phyloP scores from a whole-genome alignment of 306 rosid genomes.

The Datisca glomerata region DNA sequence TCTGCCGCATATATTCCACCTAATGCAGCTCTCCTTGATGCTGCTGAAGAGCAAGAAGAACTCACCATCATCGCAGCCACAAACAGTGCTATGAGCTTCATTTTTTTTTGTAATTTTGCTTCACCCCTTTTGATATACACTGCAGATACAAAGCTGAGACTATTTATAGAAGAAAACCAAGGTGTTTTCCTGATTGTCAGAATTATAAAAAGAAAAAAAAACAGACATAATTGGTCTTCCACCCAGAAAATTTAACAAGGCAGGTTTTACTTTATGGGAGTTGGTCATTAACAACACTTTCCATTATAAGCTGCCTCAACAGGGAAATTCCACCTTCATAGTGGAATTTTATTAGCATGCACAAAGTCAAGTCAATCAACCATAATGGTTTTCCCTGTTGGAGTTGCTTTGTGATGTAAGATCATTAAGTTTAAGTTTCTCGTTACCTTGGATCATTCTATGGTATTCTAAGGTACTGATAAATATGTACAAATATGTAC shows the following conservation, averaged over 20 bases:
- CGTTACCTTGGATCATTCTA: too few relatives aligned
- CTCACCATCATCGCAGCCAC: slow-evolving; percentile 19
- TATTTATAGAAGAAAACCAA: slow-evolving; percentile 4
- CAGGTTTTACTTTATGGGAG: neutral
- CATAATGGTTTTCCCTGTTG: slow-evolving; percentile 15
- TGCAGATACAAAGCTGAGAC: neutral
- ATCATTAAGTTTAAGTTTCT: too few relatives aligned
- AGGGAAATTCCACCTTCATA: slow-evolving; percentile 28
- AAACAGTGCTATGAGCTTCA: slow-evolving; percentile 32
- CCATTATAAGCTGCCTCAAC: slow-evolving; percentile 17
- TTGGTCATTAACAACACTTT: slow-evolving; percentile 4
- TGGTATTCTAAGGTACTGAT: too few relatives aligned
- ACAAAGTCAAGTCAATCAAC: slow-evolving; percentile 7
- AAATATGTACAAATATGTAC: too few relatives aligned
- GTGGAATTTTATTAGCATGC: slow-evolving; percentile 18
- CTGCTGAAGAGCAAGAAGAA: slow-evolving; percentile 17
- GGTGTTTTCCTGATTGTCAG: neutral
- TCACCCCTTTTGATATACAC: neutral
- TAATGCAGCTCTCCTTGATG: slow-evolving; percentile 18
- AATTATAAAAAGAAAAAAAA: neutral
- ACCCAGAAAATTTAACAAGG: neutral
- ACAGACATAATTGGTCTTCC: neutral
- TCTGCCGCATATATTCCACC: slow-evolving; percentile 37
- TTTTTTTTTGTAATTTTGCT: slow-evolving; percentile 13
- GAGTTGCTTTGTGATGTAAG: slow-evolving; percentile 14